Percentiles rank a stretch among this genome's conserved stretches.
phyloP scores from a whole-genome alignment of 78 protist species.

The Dictyostelium citrinum region DNA sequence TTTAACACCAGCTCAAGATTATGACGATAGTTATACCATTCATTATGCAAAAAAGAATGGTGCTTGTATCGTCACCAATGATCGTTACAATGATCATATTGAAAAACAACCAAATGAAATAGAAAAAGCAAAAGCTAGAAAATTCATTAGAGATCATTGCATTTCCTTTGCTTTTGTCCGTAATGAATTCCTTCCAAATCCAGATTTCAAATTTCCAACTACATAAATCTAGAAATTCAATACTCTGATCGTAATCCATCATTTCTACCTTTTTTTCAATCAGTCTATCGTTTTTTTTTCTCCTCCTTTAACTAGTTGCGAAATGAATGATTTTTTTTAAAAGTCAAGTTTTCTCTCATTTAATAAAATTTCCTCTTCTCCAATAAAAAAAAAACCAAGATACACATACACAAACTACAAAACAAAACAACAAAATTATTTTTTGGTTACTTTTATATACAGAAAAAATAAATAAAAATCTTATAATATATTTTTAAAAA shows the following conservation, averaged over 20 bases:
- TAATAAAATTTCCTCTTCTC: background rate
- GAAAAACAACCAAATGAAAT: conserved; percentile 36
- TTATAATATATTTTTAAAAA: background rate
- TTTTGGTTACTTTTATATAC: background rate
- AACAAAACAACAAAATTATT: background rate
- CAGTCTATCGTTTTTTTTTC: background rate
- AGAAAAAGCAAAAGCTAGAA: conserved; percentile 11
- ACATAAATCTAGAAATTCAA: background rate
- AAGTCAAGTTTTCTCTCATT: background rate
- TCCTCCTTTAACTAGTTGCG: background rate
- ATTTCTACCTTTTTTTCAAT: background rate
- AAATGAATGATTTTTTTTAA: background rate
- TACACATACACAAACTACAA: background rate
- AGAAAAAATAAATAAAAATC: background rate
- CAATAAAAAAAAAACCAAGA: background rate
- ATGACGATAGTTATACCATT: conserved; percentile 83
- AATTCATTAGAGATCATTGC: conserved; percentile 76
- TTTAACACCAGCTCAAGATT: conserved; percentile 84
- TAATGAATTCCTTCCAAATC: conserved; percentile 79
- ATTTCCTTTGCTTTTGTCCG: conserved; percentile 80
- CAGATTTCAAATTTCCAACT: conserved; percentile 52
- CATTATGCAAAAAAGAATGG: conserved; percentile 53
- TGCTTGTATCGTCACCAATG: conserved; percentile 81
- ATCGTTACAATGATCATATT: conserved; percentile 79
- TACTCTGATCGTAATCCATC: background rate